Percentiles rank a stretch among this genome's conserved stretches.
These are phyloP conservation scores for Lachancea sp. DNA, from an alignment of 805 yeast genomes.

Conservation along the genomic window DNA sequence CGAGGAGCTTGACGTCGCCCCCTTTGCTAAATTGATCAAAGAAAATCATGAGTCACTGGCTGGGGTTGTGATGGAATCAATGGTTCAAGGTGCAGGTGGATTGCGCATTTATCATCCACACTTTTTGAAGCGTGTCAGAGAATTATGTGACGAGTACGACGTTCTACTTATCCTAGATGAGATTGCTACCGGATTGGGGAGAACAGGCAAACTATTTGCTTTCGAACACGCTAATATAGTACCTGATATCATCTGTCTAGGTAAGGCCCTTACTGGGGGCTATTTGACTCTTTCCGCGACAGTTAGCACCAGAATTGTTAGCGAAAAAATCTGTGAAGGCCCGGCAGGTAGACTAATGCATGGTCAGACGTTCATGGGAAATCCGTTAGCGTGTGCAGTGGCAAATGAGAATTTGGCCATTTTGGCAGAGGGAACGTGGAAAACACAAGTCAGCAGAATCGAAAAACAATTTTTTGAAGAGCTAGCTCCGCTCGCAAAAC, in stretches of 20 bases:
- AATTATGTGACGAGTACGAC: conserved; percentile 29
- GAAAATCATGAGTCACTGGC: conserved; percentile 30
- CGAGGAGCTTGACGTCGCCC: conserved; percentile 14
- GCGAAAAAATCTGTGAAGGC: conserved; percentile 15
- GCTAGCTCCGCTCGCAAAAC: conserved; percentile 8
- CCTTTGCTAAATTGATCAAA: conserved; percentile 20
- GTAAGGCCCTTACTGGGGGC: conserved; percentile 27
- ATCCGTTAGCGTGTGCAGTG: conserved; percentile 24
- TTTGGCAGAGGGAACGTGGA: conserved; percentile 19
- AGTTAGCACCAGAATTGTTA: conserved; percentile 15
- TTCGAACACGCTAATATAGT: conserved; percentile 20
- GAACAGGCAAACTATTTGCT: conserved; percentile 34
- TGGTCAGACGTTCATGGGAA: conserved; percentile 29
- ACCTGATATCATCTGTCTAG: conserved; percentile 25
- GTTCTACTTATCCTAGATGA: conserved; percentile 34
- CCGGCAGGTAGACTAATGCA: conserved; percentile 25
- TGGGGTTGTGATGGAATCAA: conserved; percentile 34
- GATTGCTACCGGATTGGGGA: conserved; percentile 34
- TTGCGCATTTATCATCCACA: conserved; percentile 32
- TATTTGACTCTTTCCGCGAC: conserved; percentile 23
- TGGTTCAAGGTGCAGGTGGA: conserved; percentile 38
- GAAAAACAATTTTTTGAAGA: conserved; percentile 16
- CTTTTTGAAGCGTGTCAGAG: conserved; percentile 28
- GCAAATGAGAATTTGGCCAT: conserved; percentile 21
- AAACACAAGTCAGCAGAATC: conserved; percentile 14